Percentiles rank a stretch among this genome's conserved stretches.
Conservation (phyloP, 2,329 filamentous ascomycete genomes). For the Berkeleyomyces rouxiae region DNA sequence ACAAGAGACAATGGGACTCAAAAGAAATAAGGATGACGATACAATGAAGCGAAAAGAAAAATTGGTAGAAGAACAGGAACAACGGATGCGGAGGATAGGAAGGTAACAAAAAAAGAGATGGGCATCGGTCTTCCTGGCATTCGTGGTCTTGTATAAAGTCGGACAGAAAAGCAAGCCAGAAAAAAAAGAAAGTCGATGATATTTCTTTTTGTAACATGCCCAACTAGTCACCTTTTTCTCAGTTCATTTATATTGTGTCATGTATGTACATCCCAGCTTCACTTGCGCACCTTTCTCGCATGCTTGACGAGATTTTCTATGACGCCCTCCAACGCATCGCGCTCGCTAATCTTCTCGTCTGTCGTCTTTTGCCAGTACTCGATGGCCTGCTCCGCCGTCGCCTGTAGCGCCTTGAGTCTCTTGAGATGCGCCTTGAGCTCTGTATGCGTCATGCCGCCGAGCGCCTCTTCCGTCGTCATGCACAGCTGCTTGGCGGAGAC, state of each 20-base stretch:
- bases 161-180: background rate
- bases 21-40: too few relatives aligned
- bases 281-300: slow-evolving; percentile 70
- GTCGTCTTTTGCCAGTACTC: slow-evolving; percentile 78
- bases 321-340: slow-evolving; percentile 87
- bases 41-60: background rate
- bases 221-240: background rate
- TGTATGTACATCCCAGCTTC: slow-evolving; percentile 16
- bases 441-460: slow-evolving; percentile 59
- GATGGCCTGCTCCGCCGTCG: slow-evolving; percentile 57
- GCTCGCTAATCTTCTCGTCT: slow-evolving; percentile 75
- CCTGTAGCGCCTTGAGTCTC: slow-evolving; percentile 51
- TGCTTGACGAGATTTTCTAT: slow-evolving; percentile 94
- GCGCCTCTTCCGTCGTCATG: slow-evolving; percentile 66
- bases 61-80: background rate
- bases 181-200: background rate
- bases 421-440: slow-evolving; percentile 60
- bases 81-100: background rate
- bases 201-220: background rate
- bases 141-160: background rate
- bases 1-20: too few relatives aligned
- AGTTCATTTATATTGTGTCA: background rate
- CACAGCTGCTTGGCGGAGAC: slow-evolving; percentile 64
- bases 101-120: background rate
- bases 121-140: background rate